Percentiles rank a stretch among this genome's conserved stretches.
Conservation (phyloP, 2,329 filamentous ascomycete genomes). For the Remersonia thermophila region DNA sequence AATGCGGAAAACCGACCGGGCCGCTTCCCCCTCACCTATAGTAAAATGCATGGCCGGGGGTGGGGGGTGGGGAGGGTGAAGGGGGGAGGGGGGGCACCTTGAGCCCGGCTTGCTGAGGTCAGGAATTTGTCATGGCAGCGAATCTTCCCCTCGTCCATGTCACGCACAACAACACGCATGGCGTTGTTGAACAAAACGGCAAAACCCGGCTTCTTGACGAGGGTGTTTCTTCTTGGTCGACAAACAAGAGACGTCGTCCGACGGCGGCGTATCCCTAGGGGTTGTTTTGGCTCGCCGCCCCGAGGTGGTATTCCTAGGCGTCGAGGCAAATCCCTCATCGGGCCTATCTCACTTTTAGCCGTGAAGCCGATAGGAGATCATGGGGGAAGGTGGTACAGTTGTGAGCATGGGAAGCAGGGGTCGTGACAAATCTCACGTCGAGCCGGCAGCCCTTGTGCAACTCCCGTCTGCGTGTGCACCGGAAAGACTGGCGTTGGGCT, state of each 20-base stretch:
- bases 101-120: neutral
- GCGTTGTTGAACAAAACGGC: no score
- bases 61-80: no score
- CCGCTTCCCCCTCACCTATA: conserved; percentile 5
- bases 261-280: conserved; percentile 3
- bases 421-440: conserved; percentile 2
- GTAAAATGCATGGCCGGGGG: no score
- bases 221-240: neutral
- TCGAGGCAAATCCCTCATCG: no score
- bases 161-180: neutral
- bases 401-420: neutral
- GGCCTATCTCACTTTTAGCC: conserved; percentile 13
- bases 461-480: neutral
- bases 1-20: conserved; percentile 1
- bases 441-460: conserved; percentile 2
- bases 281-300: neutral
- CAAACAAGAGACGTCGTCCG: neutral
- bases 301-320: neutral
- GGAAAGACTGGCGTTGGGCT: no score
- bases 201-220: no score
- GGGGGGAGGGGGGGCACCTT: neutral
- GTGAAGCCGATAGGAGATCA: conserved; percentile 4
- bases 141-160: neutral
- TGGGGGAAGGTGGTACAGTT: neutral
- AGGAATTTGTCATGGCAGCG: conserved; percentile 1